Evolutionary conservation across 2,329 filamentous ascomycete species (phyloP).

Genomic region (Zymoseptoria pseudotritici): DNA sequence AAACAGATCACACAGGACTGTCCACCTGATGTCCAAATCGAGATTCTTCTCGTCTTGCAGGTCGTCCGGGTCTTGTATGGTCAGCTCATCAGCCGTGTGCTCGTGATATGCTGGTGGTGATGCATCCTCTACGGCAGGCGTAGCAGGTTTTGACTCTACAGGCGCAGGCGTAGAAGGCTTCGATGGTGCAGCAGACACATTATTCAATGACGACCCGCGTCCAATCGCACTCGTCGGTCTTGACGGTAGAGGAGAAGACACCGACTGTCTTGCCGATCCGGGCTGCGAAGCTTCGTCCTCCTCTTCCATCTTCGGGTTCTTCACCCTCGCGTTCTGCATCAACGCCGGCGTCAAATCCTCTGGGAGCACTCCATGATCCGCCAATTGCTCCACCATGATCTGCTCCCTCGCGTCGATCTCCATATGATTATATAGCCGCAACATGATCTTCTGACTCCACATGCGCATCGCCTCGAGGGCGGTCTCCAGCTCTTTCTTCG

Average conservation of each 20-base stretch:
- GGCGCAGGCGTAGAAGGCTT: slow-evolving; percentile 32
- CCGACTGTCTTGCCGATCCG: slow-evolving; percentile 28
- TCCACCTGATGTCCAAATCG: slow-evolving; percentile 95
- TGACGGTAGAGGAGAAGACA: slow-evolving; percentile 14
- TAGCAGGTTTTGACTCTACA: slow-evolving; percentile 2
- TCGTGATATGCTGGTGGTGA: slow-evolving; percentile 50
- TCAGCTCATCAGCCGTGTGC: slow-evolving; percentile 63
- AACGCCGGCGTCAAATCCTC: slow-evolving; percentile 75
- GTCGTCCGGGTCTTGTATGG: slow-evolving; percentile 75
- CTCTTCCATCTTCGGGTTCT: slow-evolving; percentile 56
- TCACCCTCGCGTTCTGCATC: slow-evolving; percentile 86
- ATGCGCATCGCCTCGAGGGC: slow-evolving; percentile 76
- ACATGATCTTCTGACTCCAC: slow-evolving; percentile 99
- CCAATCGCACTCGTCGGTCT: slow-evolving; percentile 15
- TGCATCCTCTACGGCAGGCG: slow-evolving; percentile 8
- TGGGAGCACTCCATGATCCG: slow-evolving; percentile 82
- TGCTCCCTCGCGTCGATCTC: slow-evolving; percentile 87
- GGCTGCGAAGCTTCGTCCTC: slow-evolving; percentile 10
- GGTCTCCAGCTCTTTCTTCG: slow-evolving; percentile 64
- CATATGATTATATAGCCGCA: slow-evolving; percentile 90
- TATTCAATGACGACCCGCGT: slow-evolving; percentile 12
- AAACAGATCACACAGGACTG: slow-evolving; percentile 90
- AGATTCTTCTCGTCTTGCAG: slow-evolving; percentile 75
- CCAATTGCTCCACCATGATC: slow-evolving; percentile 96
- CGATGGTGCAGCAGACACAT: slow-evolving; percentile 9